phyloP scores from a whole-genome alignment of 495 filamentous ascomycete genomes.

The Lophiotrema nucula region DNA sequence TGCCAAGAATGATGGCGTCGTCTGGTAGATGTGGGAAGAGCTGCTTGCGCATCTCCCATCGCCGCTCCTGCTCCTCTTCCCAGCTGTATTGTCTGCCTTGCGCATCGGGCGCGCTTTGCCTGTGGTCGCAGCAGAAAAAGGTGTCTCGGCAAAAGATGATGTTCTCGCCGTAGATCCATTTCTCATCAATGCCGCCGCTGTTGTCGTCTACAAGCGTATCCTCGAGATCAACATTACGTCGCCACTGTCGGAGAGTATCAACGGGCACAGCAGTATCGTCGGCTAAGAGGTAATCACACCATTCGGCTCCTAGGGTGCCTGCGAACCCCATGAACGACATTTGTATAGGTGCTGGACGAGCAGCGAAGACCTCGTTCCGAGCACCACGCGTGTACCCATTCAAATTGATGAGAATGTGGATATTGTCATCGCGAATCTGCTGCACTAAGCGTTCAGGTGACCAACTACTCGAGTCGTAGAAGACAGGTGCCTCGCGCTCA shows the following conservation, averaged over 20 bases:
- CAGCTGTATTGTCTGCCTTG: conserved; percentile 65
- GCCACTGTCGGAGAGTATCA: conserved; percentile 74
- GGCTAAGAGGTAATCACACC: conserved; percentile 97
- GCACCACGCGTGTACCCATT: conserved; percentile 97
- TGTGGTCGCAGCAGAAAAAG: conserved; percentile 98
- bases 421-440: conserved; percentile 87
- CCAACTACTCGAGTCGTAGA: conserved; percentile 87
- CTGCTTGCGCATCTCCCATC: conserved; percentile 95
- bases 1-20: conserved; percentile 87
- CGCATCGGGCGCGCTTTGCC: conserved; percentile 82
- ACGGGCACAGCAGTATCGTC: conserved; percentile 83
- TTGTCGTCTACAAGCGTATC: conserved; percentile 70
- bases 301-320: conserved; percentile 92
- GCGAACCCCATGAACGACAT: conserved; percentile 99
- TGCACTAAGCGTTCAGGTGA: conserved; percentile 78
- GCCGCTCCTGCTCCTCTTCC: conserved; percentile 77
- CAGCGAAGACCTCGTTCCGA: conserved; percentile 96
- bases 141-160: conserved; percentile 93
- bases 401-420: conserved; percentile 95
- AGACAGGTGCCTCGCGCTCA: conserved; percentile 88
- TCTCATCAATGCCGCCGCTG: conserved; percentile 59
- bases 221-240: conserved; percentile 69
- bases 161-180: conserved; percentile 97
- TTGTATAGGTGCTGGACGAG: conserved; percentile 89
- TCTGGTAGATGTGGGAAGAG: conserved; percentile 83